Percentiles rank a stretch among this genome's conserved stretches.
Evolutionary conservation across 306 rosid species (phyloP).

Genomic region (Sphenostylis stenocarpa): DNA sequence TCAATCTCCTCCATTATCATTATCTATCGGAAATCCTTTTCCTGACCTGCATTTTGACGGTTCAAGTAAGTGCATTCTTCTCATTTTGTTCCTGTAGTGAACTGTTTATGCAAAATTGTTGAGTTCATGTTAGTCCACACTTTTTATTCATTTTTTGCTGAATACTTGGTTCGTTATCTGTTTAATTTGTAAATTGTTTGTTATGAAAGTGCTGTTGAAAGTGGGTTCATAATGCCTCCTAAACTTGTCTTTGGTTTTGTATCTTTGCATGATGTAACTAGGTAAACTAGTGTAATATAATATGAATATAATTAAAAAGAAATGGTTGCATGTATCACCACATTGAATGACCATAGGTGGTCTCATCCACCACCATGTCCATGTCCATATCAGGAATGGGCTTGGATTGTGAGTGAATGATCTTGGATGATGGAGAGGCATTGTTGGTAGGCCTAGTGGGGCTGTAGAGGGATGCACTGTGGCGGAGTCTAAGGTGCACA

Average conservation of each 20-base stretch:
- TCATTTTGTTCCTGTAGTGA: too few relatives aligned
- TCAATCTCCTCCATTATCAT: too few relatives aligned
- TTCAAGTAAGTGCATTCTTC: too few relatives aligned
- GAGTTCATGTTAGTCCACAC: too few relatives aligned
- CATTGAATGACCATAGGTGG: conserved; percentile 57
- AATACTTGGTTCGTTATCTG: too few relatives aligned
- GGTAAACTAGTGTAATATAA: not conserved
- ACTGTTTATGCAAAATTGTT: too few relatives aligned
- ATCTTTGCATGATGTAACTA: not conserved
- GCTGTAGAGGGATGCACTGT: conserved; percentile 42
- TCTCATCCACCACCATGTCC: conserved; percentile 50
- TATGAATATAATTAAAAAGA: not conserved
- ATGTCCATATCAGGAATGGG: conserved; percentile 38
- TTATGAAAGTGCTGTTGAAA: too few relatives aligned
- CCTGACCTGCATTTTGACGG: too few relatives aligned
- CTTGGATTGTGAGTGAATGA: conserved; percentile 50
- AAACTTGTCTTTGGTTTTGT: too few relatives aligned
- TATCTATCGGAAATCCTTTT: too few relatives aligned
- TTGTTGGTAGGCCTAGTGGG: conserved; percentile 61
- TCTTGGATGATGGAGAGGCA: conserved; percentile 58
- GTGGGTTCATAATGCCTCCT: conserved; percentile 22
- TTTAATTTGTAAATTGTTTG: too few relatives aligned
- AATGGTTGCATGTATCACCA: conserved; percentile 48
- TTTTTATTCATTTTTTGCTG: too few relatives aligned
- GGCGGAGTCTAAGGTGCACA: conserved; percentile 73